These are phyloP conservation scores for Raphanus sativus DNA, from an alignment of 345 rosid species.

Conservation along the genomic window DNA sequence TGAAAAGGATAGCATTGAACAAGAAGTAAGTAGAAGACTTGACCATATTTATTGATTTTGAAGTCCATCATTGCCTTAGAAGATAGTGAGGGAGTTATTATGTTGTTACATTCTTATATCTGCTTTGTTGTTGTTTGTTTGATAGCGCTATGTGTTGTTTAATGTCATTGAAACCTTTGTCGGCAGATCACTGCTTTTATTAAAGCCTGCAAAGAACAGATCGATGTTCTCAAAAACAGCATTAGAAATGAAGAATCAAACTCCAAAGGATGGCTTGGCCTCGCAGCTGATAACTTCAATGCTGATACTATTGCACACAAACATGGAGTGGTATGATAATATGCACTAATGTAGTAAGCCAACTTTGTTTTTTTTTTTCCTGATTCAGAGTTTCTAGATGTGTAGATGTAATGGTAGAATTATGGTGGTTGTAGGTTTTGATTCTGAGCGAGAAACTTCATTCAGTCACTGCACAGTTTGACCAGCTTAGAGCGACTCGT, in stretches of 20 bases:
- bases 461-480: slow-evolving; percentile 77
- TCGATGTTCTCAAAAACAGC: slow-evolving; percentile 74
- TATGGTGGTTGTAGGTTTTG: slow-evolving; percentile 38
- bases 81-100: not conserved
- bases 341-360: slow-evolving; percentile 24
- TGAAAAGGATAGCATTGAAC: slow-evolving; percentile 91
- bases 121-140: not conserved
- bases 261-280: slow-evolving; percentile 81
- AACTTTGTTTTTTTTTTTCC: not conserved
- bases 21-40: slow-evolving; percentile 92
- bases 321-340: slow-evolving; percentile 84
- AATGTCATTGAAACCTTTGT: not conserved
- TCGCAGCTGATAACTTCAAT: slow-evolving; percentile 53
- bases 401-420: not conserved
- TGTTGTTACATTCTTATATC: not conserved
- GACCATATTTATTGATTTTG: no score
- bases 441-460: slow-evolving; percentile 92
- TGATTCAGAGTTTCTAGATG: not conserved
- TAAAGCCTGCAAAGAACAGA: slow-evolving; percentile 85
- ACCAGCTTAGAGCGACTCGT: slow-evolving; percentile 82
- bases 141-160: not conserved
- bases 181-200: slow-evolving; percentile 76
- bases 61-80: not conserved
- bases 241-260: slow-evolving; percentile 71
- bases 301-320: slow-evolving; percentile 85